Base-by-base conservation (phyloP, 495 filamentous ascomycete genomes). In the Sordaria brevicollis region DNA sequence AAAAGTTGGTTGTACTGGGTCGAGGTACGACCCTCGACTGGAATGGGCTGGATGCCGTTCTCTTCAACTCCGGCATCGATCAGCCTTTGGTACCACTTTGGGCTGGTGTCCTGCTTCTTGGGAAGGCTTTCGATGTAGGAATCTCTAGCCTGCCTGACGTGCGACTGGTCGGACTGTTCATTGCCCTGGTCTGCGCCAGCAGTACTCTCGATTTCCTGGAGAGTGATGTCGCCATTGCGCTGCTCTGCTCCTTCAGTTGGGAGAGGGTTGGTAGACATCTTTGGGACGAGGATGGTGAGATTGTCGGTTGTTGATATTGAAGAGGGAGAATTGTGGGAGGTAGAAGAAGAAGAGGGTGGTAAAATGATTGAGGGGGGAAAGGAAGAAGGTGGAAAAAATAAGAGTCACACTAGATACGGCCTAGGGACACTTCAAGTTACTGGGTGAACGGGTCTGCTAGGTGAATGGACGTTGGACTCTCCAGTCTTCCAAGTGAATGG, bases 31-130 rank as follows among this genome's bases (percentile, higher is more conserved):
- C 84, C 80, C 62, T 86, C 83, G 13, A 86, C 71, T 1, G 85
- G 85, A 9, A 87, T 84, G 1, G 85, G 85, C 70, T 84, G 82
- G 68, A 85, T 83, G 34, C 85, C 85, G 71, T 85, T 82, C 68
- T 84, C 80, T 69, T 87, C 83, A 37, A 83, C 73, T 10, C 80
- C 67, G 79, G 82, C 72, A 78, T 88, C 75, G 76, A 89, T 72
- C 71, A 85, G 39, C 69, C 74, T 73, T 49, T 75, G 78, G 66
- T 81, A 80, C 79, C 79, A 81, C 71, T 57, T 74, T 41, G 78
- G 72, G 39, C n/a, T n/a, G n/a, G n/a, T n/a, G n/a, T 80, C 73
- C 65, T 8, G 21, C 25, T 74, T 73, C 66, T 77, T 75, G n/a
- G 71, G 67, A 6, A 76, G 67, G n/a, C 54, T 25, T 49, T 79